Conservation (phyloP, 352 stramenopile genomes). For the Phytophthora fragariae region DNA sequence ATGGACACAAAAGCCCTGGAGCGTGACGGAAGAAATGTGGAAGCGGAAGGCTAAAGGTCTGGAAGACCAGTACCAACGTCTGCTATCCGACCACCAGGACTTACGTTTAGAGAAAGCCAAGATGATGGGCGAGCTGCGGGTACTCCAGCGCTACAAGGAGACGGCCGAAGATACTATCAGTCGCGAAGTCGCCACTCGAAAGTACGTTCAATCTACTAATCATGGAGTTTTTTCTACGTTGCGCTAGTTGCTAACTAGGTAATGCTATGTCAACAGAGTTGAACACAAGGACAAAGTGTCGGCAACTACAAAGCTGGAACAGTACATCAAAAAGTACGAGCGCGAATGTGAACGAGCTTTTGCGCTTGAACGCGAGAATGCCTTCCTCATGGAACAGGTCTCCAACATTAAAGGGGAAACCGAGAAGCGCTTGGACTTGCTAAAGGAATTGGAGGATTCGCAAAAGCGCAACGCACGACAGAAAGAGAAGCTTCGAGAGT, state of each 20-base stretch:
- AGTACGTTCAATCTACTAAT: slow-evolving; percentile 39
- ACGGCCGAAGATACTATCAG: slow-evolving; percentile 71
- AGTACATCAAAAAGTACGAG: slow-evolving; percentile 87
- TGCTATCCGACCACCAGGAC: slow-evolving; percentile 75
- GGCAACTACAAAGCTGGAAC: slow-evolving; percentile 69
- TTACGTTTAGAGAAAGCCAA: slow-evolving; percentile 75
- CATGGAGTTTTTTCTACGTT: background rate
- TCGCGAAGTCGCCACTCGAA: slow-evolving; percentile 58
- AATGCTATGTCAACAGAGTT: slow-evolving; percentile 30
- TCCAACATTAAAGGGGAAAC: slow-evolving; percentile 79
- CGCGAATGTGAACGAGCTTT: slow-evolving; percentile 70
- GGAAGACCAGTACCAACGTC: slow-evolving; percentile 74
- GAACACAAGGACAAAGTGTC: slow-evolving; percentile 80
- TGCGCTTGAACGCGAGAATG: slow-evolving; percentile 72
- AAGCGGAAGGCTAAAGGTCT: slow-evolving; percentile 75
- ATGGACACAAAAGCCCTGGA: slow-evolving; percentile 73
- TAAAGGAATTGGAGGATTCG: slow-evolving; percentile 73
- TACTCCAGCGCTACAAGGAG: slow-evolving; percentile 81
- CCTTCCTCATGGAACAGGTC: slow-evolving; percentile 73
- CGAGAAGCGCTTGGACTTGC: slow-evolving; percentile 73
- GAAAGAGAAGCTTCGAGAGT: slow-evolving; percentile 80
- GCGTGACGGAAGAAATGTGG: slow-evolving; percentile 80
- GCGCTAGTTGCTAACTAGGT: background rate
- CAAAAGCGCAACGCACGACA: slow-evolving; percentile 73
- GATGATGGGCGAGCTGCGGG: slow-evolving; percentile 67